A percentile compares a stretch with the other conserved stretches of the same genome.
Evolutionary conservation across 2,329 filamentous ascomycete species (phyloP).

Genomic region (Hortaea sp.): DNA sequence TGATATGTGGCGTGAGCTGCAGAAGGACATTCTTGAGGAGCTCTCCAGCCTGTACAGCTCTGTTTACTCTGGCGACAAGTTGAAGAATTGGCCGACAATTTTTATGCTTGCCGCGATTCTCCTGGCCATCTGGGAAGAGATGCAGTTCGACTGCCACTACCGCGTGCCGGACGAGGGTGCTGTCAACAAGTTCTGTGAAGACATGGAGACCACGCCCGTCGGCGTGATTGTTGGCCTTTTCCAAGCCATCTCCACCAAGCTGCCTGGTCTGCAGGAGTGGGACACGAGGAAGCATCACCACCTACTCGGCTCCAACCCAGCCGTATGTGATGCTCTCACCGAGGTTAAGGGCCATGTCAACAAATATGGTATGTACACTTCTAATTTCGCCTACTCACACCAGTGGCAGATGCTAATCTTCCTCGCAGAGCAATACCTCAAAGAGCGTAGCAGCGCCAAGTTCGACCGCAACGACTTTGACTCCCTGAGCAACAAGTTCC

Average conservation of each 20-base stretch:
- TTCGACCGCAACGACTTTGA: constrained; percentile 92
- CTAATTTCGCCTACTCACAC: background rate
- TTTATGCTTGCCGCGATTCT: constrained; percentile 94
- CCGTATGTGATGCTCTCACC: constrained; percentile 91
- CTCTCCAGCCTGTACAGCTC: constrained; percentile 89
- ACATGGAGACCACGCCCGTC: constrained; percentile 94
- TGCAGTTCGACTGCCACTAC: constrained; percentile 98
- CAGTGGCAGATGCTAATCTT: constrained; percentile 7
- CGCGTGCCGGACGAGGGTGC: constrained; percentile 73
- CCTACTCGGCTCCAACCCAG: constrained; percentile 77
- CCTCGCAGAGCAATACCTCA: constrained; percentile 68
- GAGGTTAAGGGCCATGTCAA: constrained; percentile 87
- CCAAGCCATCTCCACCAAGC: constrained; percentile 94
- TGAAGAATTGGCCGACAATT: constrained; percentile 98
- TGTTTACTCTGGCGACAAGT: constrained; percentile 91
- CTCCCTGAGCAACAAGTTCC: constrained; percentile 91
- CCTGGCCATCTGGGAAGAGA: constrained; percentile 92
- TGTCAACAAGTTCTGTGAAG: constrained; percentile 87
- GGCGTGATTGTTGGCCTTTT: constrained; percentile 95
- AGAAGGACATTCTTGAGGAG: constrained; percentile 93
- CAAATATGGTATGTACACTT: constrained; percentile 69
- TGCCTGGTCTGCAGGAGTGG: constrained; percentile 88
- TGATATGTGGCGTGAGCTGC: constrained; percentile 95
- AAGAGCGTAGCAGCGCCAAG: constrained; percentile 60
- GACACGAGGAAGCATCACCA: constrained; percentile 86